Evolutionary conservation across 2,329 filamentous ascomycete genomes (phyloP), one percentile per base, ranked within the genome.

Genomic region (Exophiala phaeomuriformis): DNA sequence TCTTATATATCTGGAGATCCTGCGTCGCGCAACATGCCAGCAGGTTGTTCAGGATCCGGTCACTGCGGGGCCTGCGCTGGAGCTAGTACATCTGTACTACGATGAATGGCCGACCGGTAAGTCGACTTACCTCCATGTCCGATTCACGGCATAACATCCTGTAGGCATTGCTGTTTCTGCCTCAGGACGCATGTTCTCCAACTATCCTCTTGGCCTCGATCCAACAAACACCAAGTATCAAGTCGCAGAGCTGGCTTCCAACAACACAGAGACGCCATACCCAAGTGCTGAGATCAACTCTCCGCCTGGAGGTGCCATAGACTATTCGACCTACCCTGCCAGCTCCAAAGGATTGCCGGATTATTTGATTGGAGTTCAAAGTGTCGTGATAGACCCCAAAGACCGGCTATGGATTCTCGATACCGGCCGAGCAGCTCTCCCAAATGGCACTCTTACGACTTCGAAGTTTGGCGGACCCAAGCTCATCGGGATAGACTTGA

Each of bases 381-480:
- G 70, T 37, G 74, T 79, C 1, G 75, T 79, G 7, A 69, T 79
- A 12, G 76, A 80, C 56, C 59, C 75, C 0, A 62, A 66, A 2
- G 75, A 79, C 62, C 70, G 74, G 4, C 69, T 78, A 19, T 79
- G 76, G 76, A 73, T 79, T 48, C 70, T 79, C 5, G 77, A 80
- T 57, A 79, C 76, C 2, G 77, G 76, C 5, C 69, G 76, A 27
- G 71, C 70, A 1, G 62, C 68, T n/a, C 68, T 68, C 3, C 59
- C 63, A 0, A 69, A 76, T 42, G 73, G 73, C 3, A 72, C 69
- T 0, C 70, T 77, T 7, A 68, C 78, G 6, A 61, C 64, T 0
- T 69, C 76, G 0, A 65, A 69, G 1, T 69, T 70, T 30, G 77
- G 77, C 35, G 77, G 77, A 0, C 74, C 76, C 0, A 80, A 79